Evolutionary conservation across 306 rosid genomes (phyloP), one percentile per base, ranked within the genome.

Genomic region (Vachellia pachyceras): DNA sequence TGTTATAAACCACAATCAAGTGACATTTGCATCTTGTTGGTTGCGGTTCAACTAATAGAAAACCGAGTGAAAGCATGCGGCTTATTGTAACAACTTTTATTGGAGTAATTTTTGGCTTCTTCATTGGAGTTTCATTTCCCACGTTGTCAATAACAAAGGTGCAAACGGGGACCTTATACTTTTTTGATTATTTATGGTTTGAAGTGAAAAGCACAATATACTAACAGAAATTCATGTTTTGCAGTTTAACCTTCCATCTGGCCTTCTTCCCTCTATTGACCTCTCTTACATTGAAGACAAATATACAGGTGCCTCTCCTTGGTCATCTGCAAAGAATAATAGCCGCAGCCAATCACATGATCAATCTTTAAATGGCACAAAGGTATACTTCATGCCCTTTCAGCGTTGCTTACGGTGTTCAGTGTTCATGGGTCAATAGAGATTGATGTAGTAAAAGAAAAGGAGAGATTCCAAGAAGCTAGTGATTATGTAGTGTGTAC

Each of bases 61-160:
- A 94, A 86, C 97, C 99, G 65, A 92, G 85, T 52, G 99, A 92
- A 73, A 89, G 82, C 35, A 93, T 93, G 97, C 90, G 94, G 90
- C 87, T 96, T 64, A 84, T 91, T 45, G 84, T 96, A 58, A 90
- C 93, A 79, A 92, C 99, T 72, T 93, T 92, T 84, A 46, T 90
- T 64, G 99, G 98, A 82, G 88, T 92, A 58, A 84, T 89, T 88
- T 85, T 96, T 72, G 98, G 99, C 80, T 93, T 93, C 88, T 90
- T 90, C 69, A 87, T 96, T 64, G 99, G 98, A 73, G 88, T 87
- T 47, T 96, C 99, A 69, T 96, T 92, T 80, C 98, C 98, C 2
- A 40, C 90, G 6, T 86, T 93, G 84, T 92, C 91, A 65, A 80
- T 89, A 85, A 87, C 94, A 35, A 96, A 92, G 99, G 99, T 96